Evolutionary conservation across 2,329 filamentous ascomycete species (phyloP).

Genomic region (Aspergillus novofumigatus): DNA sequence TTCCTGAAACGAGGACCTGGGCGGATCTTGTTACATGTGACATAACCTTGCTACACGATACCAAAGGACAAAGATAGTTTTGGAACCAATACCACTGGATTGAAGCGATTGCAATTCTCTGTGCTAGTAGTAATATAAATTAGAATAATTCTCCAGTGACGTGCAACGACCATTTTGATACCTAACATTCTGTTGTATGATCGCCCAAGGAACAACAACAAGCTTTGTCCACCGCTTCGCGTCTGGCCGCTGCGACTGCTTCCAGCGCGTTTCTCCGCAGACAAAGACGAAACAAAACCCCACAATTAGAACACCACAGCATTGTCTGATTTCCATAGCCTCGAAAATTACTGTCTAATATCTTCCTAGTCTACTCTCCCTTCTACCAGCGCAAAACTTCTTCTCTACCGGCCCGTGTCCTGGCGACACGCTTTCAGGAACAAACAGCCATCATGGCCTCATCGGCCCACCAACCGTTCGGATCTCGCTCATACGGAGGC

Average conservation of each 20-base stretch:
- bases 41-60: neutral
- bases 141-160: neutral
- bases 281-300: neutral
- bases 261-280: neutral
- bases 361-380: neutral
- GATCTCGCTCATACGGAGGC: constrained; percentile 51
- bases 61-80: neutral
- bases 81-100: neutral
- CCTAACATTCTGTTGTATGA: neutral
- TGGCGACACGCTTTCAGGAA: constrained; percentile 2
- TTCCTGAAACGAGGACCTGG: neutral
- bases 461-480: constrained; percentile 52
- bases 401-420: neutral
- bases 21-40: neutral
- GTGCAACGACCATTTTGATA: neutral
- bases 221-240: neutral
- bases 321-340: neutral
- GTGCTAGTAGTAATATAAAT: neutral
- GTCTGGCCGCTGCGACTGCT: neutral
- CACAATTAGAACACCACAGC: neutral
- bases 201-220: neutral
- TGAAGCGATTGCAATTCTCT: neutral
- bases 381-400: constrained; percentile 5
- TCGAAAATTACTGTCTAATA: neutral
- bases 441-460: constrained; percentile 45